Evolutionary conservation across 441 rosid species (phyloP).

Genomic region (Erysimum cheiri): DNA sequence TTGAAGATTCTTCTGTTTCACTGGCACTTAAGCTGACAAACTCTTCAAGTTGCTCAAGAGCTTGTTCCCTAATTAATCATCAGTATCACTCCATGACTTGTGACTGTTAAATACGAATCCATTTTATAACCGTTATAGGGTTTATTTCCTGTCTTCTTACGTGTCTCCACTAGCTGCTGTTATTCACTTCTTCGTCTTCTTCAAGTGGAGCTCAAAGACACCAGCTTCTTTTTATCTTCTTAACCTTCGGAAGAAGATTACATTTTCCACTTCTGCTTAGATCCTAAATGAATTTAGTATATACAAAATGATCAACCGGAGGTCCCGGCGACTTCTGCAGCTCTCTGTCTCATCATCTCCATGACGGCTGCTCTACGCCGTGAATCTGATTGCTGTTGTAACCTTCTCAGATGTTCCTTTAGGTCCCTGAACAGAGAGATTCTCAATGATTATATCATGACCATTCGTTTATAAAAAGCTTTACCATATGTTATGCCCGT

Average conservation of each 20-base stretch:
- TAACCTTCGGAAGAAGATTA: conserved; percentile 42
- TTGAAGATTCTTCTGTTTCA: conserved; percentile 22
- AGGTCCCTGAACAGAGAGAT: conserved; percentile 70
- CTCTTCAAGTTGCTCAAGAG: conserved; percentile 24
- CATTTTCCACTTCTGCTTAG: conserved; percentile 29
- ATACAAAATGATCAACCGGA: conserved; percentile 61
- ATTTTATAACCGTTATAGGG: not conserved
- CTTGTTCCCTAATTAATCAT: conserved; percentile 31
- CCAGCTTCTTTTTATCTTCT: conserved; percentile 33
- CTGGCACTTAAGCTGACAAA: conserved; percentile 10
- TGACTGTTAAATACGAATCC: conserved; percentile 24
- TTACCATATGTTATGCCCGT: conserved; percentile 9
- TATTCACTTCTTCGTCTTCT: conserved; percentile 25
- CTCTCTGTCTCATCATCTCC: conserved; percentile 99
- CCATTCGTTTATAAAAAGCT: conserved; percentile 3
- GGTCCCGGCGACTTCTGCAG: conserved; percentile 82
- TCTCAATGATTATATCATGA: conserved; percentile 30
- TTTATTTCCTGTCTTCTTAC: conserved; percentile 10
- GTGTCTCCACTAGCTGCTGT: conserved; percentile 32
- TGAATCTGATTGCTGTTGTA: conserved; percentile 98
- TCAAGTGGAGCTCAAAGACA: conserved; percentile 17
- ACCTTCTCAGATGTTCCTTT: conserved; percentile 89
- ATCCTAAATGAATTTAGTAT: conserved; percentile 48
- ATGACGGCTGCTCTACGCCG: conserved; percentile 99
- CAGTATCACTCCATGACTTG: conserved; percentile 29